Evolutionary conservation across 2,329 filamentous ascomycete species (phyloP), one percentile per base, ranked within the genome.

Genomic region (Plectosphaerella sp.): DNA sequence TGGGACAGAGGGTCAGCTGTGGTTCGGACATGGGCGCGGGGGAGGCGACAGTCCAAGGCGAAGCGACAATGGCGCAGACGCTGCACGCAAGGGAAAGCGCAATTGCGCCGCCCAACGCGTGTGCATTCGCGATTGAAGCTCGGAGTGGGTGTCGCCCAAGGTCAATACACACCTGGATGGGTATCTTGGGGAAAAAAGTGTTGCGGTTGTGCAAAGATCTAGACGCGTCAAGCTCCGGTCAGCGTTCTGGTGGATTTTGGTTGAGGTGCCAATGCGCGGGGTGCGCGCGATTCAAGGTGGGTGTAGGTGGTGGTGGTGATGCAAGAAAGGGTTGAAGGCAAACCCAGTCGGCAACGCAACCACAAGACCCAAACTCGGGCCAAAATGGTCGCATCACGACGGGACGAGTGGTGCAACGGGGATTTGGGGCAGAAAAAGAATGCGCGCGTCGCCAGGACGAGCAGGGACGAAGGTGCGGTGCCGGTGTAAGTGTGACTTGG

Each of bases 81-180:
- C 22, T 14, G 18, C 42, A 20, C 20, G 22, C 25, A 25, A 64
- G 67, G 68, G 69, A 68, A 70, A 69, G 61, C 50, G 63, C 66
- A 66, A 75, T 74, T 74, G 73, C 62, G 54, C 45, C 25, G 52
- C 62, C 58, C 58, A 58, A 62, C 56, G 59, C 58, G 60, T 59
- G 42, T 57, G 60, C 68, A 69, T 60, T 57, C 59, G 53, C 54
- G 59, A 59, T 64, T 65, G 62, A 71, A 74, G 65, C 64, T 67
- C 53, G 47, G 50, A 71, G 68, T 64, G 16, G 54, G 54, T 28
- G 41, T 50, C 52, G 57, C 24, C 47, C 54, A 52, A 59, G 43
- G 16, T 33, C 54, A 52, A 63, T 63, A 64, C 72, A 64, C 71
- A 75, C 72, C 64, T 68, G 63, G 56, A 58, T 28, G 36, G 48